Evolutionary conservation across 345 rosid species (phyloP).

Genomic region (Carallia brachiata): DNA sequence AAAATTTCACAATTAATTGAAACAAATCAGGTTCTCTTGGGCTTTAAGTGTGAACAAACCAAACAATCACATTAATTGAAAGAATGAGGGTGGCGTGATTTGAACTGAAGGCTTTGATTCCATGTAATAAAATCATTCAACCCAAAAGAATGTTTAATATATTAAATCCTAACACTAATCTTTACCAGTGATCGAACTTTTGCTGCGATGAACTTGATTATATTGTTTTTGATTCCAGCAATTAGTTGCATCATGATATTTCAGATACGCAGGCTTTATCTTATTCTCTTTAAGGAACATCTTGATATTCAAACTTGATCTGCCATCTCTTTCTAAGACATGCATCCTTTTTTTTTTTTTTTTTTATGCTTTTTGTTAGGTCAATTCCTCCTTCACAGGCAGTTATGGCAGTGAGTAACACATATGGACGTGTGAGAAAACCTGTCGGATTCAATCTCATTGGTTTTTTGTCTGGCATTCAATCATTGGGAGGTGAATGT

Average conservation of each 20-base stretch:
- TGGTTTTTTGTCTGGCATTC: conserved; percentile 61
- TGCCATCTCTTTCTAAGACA: neutral
- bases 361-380: conserved; percentile 45
- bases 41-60: too few species aligned
- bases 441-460: conserved; percentile 73
- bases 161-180: neutral
- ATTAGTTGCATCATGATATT: neutral
- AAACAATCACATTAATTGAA: too few species aligned
- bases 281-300: neutral
- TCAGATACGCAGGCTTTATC: neutral
- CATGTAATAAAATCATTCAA: too few species aligned
- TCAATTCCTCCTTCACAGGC: conserved; percentile 94
- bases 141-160: too few species aligned
- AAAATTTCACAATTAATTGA: too few species aligned
- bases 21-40: too few species aligned
- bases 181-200: neutral
- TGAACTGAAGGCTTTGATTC: too few species aligned
- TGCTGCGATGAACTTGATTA: neutral
- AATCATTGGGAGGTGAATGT: conserved; percentile 42
- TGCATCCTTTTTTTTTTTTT: neutral
- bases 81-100: too few species aligned
- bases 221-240: neutral
- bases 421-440: conserved; percentile 93
- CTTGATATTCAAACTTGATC: neutral
- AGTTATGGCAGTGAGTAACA: conserved; percentile 88